A percentile compares a stretch with the other conserved stretches of the same genome.
Conservation (phyloP, 2,329 filamentous ascomycete genomes). For the Emergomyces pasteurianus region DNA sequence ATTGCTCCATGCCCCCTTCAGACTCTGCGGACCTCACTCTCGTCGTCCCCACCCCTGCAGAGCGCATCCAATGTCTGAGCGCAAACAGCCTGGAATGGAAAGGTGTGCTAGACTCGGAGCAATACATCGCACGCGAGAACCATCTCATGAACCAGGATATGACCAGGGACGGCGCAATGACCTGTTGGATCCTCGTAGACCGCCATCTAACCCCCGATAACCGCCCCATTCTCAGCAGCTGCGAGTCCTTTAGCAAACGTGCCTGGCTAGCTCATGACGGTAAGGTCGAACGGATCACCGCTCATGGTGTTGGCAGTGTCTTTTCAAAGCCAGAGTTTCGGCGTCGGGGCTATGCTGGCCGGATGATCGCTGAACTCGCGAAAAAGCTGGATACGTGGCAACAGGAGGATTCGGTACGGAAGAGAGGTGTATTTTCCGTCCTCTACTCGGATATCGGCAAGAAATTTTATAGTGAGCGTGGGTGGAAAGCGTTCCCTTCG, state of each 20-base stretch:
- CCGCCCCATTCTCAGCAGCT: constrained; percentile 43
- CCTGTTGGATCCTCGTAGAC: constrained; percentile 49
- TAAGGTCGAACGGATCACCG: constrained; percentile 43
- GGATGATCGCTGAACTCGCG: constrained; percentile 60
- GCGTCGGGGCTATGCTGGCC: constrained; percentile 62
- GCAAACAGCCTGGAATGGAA: constrained; percentile 48
- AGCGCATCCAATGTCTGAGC: constrained; percentile 40
- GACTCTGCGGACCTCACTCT: constrained; percentile 42
- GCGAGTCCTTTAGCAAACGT: constrained; percentile 41
- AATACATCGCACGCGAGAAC: constrained; percentile 48
- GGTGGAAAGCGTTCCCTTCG: constrained; percentile 66
- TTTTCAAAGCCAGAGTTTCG: constrained; percentile 57
- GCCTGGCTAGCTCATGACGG: constrained; percentile 37
- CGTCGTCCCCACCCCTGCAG: constrained; percentile 42
- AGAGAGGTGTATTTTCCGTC: constrained; percentile 54
- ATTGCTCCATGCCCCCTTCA: constrained; percentile 33
- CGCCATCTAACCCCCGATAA: constrained; percentile 24
- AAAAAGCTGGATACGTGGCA: constrained; percentile 42
- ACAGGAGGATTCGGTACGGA: constrained; percentile 28
- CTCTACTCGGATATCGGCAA: constrained; percentile 82
- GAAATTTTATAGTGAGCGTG: constrained; percentile 62
- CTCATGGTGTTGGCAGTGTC: constrained; percentile 71
- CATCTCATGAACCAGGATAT: constrained; percentile 40
- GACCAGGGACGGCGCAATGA: constrained; percentile 44
- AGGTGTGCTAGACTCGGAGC: constrained; percentile 41